Conservation (phyloP, 1,139 yeast species). For the Candida sp. region DNA sequence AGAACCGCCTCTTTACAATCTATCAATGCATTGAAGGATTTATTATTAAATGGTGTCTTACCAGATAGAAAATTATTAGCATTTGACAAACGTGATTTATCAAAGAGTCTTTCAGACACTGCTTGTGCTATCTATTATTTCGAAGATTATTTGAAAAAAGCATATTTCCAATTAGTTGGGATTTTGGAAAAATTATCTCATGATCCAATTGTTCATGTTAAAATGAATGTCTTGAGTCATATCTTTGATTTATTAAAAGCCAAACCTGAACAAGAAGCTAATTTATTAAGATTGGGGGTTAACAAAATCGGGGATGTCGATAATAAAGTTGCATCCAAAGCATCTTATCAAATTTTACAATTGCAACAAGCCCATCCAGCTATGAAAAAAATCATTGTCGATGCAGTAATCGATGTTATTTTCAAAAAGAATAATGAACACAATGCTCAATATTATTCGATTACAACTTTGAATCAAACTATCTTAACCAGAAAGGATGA, state of each 20-base stretch:
- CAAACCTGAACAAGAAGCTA: conserved; percentile 97
- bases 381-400: conserved; percentile 80
- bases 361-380: conserved; percentile 94
- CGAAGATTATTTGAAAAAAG: conserved; percentile 82
- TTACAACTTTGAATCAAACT: conserved; percentile 89
- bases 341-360: conserved; percentile 77
- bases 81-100: conserved; percentile 76
- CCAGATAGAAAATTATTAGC: conserved; percentile 81
- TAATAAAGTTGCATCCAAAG: conserved; percentile 84
- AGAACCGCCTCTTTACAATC: conserved; percentile 93
- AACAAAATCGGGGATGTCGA: conserved; percentile 94
- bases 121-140: conserved; percentile 76
- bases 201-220: conserved; percentile 90
- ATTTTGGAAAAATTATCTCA: conserved; percentile 75
- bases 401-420: conserved; percentile 75
- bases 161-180: conserved; percentile 67
- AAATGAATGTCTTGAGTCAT: conserved; percentile 73
- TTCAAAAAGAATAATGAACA: conserved; percentile 77
- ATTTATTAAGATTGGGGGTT: conserved; percentile 81
- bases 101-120: conserved; percentile 40
- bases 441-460: conserved; percentile 85
- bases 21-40: conserved; percentile 85
- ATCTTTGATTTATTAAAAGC: conserved; percentile 75
- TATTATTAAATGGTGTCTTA: conserved; percentile 72
- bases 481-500: conserved; percentile 76